Evolutionary conservation across 441 rosid species (phyloP).

Genomic region (Aleurites moluccanus): DNA sequence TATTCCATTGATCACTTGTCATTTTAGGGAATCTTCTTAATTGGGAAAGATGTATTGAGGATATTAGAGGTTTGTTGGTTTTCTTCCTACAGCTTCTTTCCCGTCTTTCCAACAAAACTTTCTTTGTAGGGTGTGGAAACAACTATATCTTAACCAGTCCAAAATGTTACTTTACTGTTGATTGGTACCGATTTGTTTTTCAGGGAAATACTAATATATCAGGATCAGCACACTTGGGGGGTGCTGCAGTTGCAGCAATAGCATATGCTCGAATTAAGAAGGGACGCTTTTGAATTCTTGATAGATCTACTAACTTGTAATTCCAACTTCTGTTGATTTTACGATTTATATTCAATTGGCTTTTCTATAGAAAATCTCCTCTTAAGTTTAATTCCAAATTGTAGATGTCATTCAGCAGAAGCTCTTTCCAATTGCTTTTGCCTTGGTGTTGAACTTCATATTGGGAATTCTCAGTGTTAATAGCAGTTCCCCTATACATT

Average conservation of each 20-base stretch:
- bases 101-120: neutral
- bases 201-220: slow-evolving; percentile 77
- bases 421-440: neutral
- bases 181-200: slow-evolving; percentile 16
- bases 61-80: slow-evolving; percentile 58
- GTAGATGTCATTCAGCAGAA: neutral
- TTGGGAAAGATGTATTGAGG: slow-evolving; percentile 72
- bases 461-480: neutral
- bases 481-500: neutral
- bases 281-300: slow-evolving; percentile 46
- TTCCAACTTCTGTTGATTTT: neutral
- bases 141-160: neutral
- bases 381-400: neutral
- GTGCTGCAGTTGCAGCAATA: slow-evolving; percentile 80
- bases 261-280: slow-evolving; percentile 60
- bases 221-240: slow-evolving; percentile 84
- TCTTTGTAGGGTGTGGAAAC: neutral
- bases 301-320: slow-evolving; percentile 7
- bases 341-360: neutral
- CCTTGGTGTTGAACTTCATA: neutral
- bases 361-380: neutral
- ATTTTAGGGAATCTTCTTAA: slow-evolving; percentile 68
- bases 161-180: neutral
- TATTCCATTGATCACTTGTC: slow-evolving; percentile 19
- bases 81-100: neutral